Base-by-base conservation (phyloP, 257 asterid species). In the Scutellaria galericulata region DNA sequence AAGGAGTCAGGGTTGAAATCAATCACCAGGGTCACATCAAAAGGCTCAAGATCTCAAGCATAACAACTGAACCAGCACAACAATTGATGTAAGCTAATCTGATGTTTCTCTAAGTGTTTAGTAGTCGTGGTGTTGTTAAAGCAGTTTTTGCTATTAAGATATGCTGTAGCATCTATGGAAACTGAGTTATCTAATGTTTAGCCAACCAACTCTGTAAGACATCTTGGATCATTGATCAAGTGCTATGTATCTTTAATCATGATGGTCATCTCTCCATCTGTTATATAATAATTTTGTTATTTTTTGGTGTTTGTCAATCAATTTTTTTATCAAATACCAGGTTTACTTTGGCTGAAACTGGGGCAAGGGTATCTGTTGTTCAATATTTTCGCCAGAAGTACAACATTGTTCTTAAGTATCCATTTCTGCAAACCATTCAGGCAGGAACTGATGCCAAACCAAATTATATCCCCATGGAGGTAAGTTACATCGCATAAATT, bases 381-480 rank as follows among this genome's bases (percentile, higher is more conserved):
- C 75, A 82, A 10, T 93, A 91, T 83, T 93, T 86, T 65, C 75
- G 6, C 2, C 61, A 82, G 67, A 80, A 76, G 67, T 89, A 91
- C 75, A 68, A 74, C 0, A 75, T 83, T 50, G 8, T 0, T 1
- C 87, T 93, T 0, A n/a, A 12, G 13, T 71, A 66, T 73, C 86
- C 88, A 0, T 10, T 3, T 42, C 65, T 93, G 74, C 97, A 96
- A 18, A 94, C 96, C 1, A n/a, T 93, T 70, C 88, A 81, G 68
- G 75, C 84, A 12, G 98, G 98, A 7, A 88, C 65, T 67, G 89
- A 68, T 56, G 10, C 90, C 14, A 91, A 71, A 50, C 92, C 97
- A 0, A 72, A 68, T 0, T 86, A 81, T 83, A 73, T 91, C 58
- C 98, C 98, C 0, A 89, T 93, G 95, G 98, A 93, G 97, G 98